Evolutionary conservation across 441 rosid genomes (phyloP).

Genomic region (Flueggea neowawraea): DNA sequence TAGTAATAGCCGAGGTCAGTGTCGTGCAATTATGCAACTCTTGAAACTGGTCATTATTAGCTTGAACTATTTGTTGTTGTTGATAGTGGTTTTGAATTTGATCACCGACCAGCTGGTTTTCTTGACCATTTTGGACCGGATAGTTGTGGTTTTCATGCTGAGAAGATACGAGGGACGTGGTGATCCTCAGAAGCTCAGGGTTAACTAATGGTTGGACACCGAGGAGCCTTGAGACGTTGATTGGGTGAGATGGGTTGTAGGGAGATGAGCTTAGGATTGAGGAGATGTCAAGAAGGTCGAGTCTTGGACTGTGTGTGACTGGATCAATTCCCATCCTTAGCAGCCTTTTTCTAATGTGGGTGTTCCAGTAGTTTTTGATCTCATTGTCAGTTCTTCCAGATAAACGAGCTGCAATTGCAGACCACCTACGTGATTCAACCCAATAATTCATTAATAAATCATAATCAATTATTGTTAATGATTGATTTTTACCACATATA

Average conservation of each 20-base stretch:
- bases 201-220: slow-evolving; percentile 42
- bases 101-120: slow-evolving; percentile 26
- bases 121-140: slow-evolving; percentile 28
- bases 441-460: no score
- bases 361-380: slow-evolving; percentile 94
- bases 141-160: slow-evolving; percentile 30
- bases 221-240: slow-evolving; percentile 39
- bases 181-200: slow-evolving; percentile 57
- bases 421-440: slow-evolving; percentile 51
- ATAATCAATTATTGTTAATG: no score
- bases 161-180: slow-evolving; percentile 47
- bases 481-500: no score
- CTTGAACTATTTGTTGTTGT: slow-evolving; percentile 17
- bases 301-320: slow-evolving; percentile 76
- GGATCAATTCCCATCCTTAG: slow-evolving; percentile 92
- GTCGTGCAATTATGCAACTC: slow-evolving; percentile 26
- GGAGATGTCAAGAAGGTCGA: slow-evolving; percentile 81
- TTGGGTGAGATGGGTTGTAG: slow-evolving; percentile 42
- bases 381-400: slow-evolving; percentile 97
- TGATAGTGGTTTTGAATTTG: slow-evolving; percentile 28
- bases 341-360: slow-evolving; percentile 79
- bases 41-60: slow-evolving; percentile 22
- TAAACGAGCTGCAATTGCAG: slow-evolving; percentile 81
- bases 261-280: slow-evolving; percentile 56
- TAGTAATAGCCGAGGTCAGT: slow-evolving; percentile 8